Base-by-base conservation (phyloP, 176 grass and related monocot species). In the Eleusine indica region DNA sequence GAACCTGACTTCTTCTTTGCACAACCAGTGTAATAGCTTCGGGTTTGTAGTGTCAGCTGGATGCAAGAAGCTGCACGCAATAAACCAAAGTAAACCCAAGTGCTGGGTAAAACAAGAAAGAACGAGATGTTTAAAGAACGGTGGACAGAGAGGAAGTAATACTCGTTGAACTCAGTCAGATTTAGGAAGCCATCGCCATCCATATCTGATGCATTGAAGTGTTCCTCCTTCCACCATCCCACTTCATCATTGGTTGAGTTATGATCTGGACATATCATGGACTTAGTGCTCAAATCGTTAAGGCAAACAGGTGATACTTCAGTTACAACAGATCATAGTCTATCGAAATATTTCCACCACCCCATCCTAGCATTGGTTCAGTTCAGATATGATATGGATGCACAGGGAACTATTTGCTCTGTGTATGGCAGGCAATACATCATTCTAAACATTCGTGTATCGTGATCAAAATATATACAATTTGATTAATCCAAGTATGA, bases 1-100 rank as follows among this genome's bases (percentile, higher is more conserved):
- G 64, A 82, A 94, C 93, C 96, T 99, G 85, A 96, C 86, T 94
- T 99, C 96, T 90, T 99, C 91, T 85, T 86, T 85, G 79, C 93
- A 91, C 74, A 99, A 83, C 96, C 96, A 96, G 76, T 92, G 56
- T 84, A 94, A 78, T 83, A 99, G 73, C 70, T 94, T 96, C 43
- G 77, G 91, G 75, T 94, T 96, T 12, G n/a, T 46, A 86, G 89
- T 89, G 80, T 99, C 96, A 65, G 93, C 85, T 89, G 96, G 91
- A 92, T 96, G 96, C 81, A 94, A 91, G 58, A 96, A 99, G 75
- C 96, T 96, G 85, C 72, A 86, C 56, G 80, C 21, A 43, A 41
- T 51, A 61, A 87, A 69, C 40, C 7, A 83, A 80, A 91, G 30
- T 74, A 77, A 86, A 78, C 66, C 47, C 10, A 73, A 86, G 72